Percentiles rank a stretch among this genome's conserved stretches.
These are phyloP conservation scores for Sanghuangporus baumii DNA, from an alignment of 1,284 basidiomycete genomes.

Conservation along the genomic window DNA sequence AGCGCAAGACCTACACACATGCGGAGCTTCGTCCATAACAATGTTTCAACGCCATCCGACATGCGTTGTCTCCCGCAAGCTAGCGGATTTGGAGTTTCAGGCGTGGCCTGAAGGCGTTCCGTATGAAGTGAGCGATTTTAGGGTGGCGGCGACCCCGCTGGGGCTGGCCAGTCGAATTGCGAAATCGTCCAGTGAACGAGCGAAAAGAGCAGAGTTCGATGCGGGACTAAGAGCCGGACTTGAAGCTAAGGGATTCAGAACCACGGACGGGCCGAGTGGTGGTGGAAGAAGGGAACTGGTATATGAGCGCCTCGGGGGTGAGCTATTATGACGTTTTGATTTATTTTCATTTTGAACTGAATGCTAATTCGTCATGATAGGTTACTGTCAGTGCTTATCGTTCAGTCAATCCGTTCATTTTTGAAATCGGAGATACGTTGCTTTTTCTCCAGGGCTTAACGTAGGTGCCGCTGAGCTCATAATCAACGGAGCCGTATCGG, in stretches of 20 bases:
- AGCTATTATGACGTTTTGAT: background rate
- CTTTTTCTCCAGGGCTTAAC: slow-evolving; percentile 29
- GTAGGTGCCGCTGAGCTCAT: slow-evolving; percentile 34
- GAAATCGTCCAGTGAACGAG: slow-evolving; percentile 25
- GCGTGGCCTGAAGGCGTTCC: slow-evolving; percentile 38
- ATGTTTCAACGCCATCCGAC: slow-evolving; percentile 37
- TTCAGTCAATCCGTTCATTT: background rate
- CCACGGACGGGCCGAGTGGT: slow-evolving; percentile 29
- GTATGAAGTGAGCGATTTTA: slow-evolving; percentile 40
- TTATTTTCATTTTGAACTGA: background rate
- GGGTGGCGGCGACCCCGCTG: slow-evolving; percentile 35
- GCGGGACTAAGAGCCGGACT: slow-evolving; percentile 32
- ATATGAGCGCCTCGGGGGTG: slow-evolving; percentile 29
- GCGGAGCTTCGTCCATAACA: slow-evolving; percentile 30
- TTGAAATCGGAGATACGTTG: background rate
- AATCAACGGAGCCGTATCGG: slow-evolving; percentile 22
- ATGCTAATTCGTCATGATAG: background rate
- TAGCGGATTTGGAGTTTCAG: slow-evolving; percentile 25
- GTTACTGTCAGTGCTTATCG: slow-evolving; percentile 3
- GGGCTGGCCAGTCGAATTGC: slow-evolving; percentile 31
- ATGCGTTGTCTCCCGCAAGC: slow-evolving; percentile 26
- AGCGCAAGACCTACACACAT: slow-evolving; percentile 31
- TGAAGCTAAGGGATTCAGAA: slow-evolving; percentile 33
- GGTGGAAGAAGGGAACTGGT: slow-evolving; percentile 25
- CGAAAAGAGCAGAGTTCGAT: slow-evolving; percentile 26